A percentile compares a stretch with the other conserved stretches of the same genome.
Conservation (phyloP, 73 alveolate genomes). For the Stentor roeselii region DNA sequence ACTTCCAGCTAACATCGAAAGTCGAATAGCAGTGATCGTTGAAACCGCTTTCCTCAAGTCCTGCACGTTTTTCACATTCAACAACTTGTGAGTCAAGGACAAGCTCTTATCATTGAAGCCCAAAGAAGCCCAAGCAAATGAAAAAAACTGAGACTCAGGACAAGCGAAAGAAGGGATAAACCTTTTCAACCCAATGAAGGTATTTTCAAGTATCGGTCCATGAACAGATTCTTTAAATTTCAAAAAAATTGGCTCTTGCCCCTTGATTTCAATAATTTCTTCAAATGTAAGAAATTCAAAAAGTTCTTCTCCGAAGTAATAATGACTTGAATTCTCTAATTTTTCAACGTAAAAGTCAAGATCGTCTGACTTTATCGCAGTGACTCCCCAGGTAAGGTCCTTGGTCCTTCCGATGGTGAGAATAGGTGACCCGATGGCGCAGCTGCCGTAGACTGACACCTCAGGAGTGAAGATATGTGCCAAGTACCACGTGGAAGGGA, state of each 20-base stretch:
- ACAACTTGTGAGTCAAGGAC: no score
- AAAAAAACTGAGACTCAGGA: background rate
- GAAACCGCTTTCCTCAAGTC: no score
- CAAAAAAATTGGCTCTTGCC: conserved; percentile 53
- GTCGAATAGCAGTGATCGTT: no score
- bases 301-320: conserved; percentile 80
- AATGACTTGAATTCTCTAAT: conserved; percentile 65
- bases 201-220: conserved; percentile 73
- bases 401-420: conserved; percentile 70
- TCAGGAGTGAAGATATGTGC: conserved; percentile 48
- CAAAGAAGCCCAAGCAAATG: background rate
- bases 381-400: conserved; percentile 72
- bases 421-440: conserved; percentile 85
- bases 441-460: conserved; percentile 52
- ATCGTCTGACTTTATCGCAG: conserved; percentile 76
- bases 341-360: conserved; percentile 82
- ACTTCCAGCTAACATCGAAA: no score
- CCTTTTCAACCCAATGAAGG: background rate
- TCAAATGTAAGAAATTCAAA: conserved; percentile 41
- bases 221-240: conserved; percentile 73
- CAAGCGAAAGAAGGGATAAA: background rate
- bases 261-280: conserved; percentile 79
- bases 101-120: no score
- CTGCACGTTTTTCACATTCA: no score
- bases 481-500: conserved; percentile 84